A percentile compares a stretch with the other conserved stretches of the same genome.
Evolutionary conservation across 108 stramenopile species (phyloP).

Genomic region (Cyclotella cryptica): DNA sequence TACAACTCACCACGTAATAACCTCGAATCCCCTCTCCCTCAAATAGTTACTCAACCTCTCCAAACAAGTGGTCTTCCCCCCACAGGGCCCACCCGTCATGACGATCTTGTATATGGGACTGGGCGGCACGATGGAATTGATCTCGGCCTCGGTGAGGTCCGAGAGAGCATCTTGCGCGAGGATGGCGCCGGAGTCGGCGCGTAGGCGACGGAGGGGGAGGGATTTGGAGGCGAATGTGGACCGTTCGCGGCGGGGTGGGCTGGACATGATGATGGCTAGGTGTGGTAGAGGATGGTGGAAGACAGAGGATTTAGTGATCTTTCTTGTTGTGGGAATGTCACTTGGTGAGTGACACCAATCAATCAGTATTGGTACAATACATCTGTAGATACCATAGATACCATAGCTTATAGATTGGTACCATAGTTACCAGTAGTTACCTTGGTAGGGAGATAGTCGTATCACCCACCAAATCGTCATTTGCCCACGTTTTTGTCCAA

Average conservation of each 20-base stretch:
- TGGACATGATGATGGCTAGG: constrained; percentile 4
- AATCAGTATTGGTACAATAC: too few species aligned
- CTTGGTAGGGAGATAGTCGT: too few species aligned
- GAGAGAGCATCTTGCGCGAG: constrained; percentile 24
- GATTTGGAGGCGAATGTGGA: constrained; percentile 11
- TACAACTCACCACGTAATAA: constrained; percentile 63
- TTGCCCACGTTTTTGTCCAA: too few species aligned
- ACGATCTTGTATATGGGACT: constrained; percentile 70
- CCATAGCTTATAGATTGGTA: too few species aligned
- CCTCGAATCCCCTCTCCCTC: constrained; percentile 88
- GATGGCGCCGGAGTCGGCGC: constrained; percentile 38
- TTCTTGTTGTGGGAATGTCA: too few species aligned
- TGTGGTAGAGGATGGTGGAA: too few species aligned
- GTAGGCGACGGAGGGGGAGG: constrained; percentile 36
- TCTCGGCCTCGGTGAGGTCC: constrained; percentile 38
- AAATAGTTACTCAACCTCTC: constrained; percentile 59
- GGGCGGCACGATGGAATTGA: constrained; percentile 49
- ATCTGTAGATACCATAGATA: too few species aligned
- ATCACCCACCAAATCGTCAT: too few species aligned
- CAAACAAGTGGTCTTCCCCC: constrained; percentile 94
- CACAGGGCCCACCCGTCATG: constrained; percentile 97
- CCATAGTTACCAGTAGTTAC: too few species aligned
- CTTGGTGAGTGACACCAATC: too few species aligned
- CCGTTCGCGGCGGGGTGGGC: constrained; percentile 1
- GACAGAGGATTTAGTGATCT: too few species aligned